Base-by-base conservation (phyloP, 306 rosid genomes). In the apple (Malus domestica) region DNA sequence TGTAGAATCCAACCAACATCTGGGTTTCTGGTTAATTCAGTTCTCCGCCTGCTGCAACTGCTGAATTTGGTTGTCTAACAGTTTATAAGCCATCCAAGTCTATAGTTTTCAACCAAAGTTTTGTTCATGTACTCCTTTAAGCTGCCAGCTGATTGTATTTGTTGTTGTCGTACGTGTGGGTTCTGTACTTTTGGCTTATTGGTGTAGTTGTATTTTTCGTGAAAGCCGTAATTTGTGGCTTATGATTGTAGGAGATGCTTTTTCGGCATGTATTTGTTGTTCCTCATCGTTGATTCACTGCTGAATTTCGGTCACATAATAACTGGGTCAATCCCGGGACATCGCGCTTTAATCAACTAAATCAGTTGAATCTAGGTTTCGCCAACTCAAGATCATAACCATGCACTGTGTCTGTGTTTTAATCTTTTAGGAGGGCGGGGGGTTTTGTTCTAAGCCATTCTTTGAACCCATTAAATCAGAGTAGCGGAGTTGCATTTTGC, bases 21-120 rank as follows among this genome's bases (percentile, higher is more conserved):
- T 32, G 73, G 74, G 68, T 79, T 81, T 85, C 82, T 70, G 81
- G 75, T 81, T 76, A 79, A 70, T 76, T 57, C 72, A 80, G 82
- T 65, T 78, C 51, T 71, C 80, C 74, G 70, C 83, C 77, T 55
- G 61, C 81, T 79, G 84, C 80, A 68, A 72, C 83, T 44, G 84
- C 78, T 45, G 70, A 87, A 78, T 83, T 84, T 80, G 82, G 85
- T 82, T 81, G 76, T 69, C 75, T 57, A 73, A 74, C 76, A 61
- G 68, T 71, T 68, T 22, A 27, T 71, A 85, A 73, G 60, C 73
- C 75, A 38, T n/a, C 67, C 25, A 52, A 78, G 79, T 75, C 14
- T 75, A 3, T 81, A 8, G 58, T 33, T 63, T 67, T 71, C 84
- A 83, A 67, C 78, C 76, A 42, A 72, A 67, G 76, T 69, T 66